Percentiles rank a stretch among this genome's conserved stretches.
Conservation (phyloP, 805 yeast species). For the Candida corydali region DNA sequence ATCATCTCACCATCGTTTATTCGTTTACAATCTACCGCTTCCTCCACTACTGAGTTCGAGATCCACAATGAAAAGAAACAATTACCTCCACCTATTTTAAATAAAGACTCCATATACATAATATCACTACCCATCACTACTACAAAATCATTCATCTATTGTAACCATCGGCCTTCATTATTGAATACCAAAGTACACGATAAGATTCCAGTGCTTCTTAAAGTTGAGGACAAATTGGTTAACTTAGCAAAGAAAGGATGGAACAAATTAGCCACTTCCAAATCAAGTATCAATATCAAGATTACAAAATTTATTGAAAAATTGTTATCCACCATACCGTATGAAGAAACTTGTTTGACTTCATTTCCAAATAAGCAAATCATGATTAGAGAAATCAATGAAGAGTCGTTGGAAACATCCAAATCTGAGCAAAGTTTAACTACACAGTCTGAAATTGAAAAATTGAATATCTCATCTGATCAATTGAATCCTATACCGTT, state of each 20-base stretch:
- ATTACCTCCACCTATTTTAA: slow-evolving; percentile 3
- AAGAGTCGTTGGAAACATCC: slow-evolving; percentile 14
- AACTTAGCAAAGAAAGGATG: slow-evolving; percentile 55
- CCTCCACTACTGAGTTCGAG: not conserved
- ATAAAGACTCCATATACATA: slow-evolving; percentile 51
- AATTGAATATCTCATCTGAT: slow-evolving; percentile 20
- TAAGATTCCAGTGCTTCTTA: slow-evolving; percentile 30
- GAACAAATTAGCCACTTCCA: slow-evolving; percentile 56
- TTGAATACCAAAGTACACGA: slow-evolving; percentile 22
- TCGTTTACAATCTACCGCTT: not conserved
- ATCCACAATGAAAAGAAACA: slow-evolving; percentile 1
- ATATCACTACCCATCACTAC: slow-evolving; percentile 71
- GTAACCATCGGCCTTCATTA: slow-evolving; percentile 48
- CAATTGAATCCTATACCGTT: slow-evolving; percentile 39
- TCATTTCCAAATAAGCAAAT: slow-evolving; percentile 69
- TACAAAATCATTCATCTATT: slow-evolving; percentile 57
- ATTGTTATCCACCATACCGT: slow-evolving; percentile 63
- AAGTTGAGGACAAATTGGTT: slow-evolving; percentile 44
- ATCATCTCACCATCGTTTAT: not conserved
- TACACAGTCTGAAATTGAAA: slow-evolving; percentile 25
- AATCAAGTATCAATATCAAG: slow-evolving; percentile 50
- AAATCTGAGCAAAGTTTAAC: slow-evolving; percentile 4
- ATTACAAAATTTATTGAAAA: slow-evolving; percentile 52
- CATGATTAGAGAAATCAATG: slow-evolving; percentile 48
- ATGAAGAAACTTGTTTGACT: slow-evolving; percentile 72